phyloP scores from a whole-genome alignment of 2,329 filamentous ascomycete species.

The Diaporthe sp. region DNA sequence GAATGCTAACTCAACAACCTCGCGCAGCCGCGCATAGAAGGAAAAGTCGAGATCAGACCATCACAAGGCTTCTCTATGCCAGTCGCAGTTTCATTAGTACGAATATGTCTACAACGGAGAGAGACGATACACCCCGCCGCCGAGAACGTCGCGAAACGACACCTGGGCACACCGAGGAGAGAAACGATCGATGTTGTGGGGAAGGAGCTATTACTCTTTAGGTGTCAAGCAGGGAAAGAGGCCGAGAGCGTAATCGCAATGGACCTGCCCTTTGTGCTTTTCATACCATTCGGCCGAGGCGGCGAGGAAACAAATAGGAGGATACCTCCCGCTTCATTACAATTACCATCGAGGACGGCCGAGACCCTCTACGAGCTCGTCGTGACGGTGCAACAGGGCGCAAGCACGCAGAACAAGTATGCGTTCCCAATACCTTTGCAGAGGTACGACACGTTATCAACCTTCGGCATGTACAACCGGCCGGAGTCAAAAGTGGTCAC shows the following conservation, averaged over 20 bases:
- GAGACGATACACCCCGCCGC: constrained; percentile 98
- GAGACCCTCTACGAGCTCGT: constrained; percentile 98
- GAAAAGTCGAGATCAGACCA: constrained; percentile 96
- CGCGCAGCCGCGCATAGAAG: constrained; percentile 91
- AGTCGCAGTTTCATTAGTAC: constrained; percentile 91
- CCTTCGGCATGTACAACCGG: constrained; percentile 99
- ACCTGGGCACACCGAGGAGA: constrained; percentile 89
- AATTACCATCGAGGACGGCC: constrained; percentile 91
- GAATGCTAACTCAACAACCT: constrained; percentile 39
- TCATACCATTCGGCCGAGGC: constrained; percentile 94
- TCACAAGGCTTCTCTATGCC: constrained; percentile 88
- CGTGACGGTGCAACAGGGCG: constrained; percentile 93
- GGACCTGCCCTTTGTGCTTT: constrained; percentile 97
- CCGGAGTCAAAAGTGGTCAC: constrained; percentile 90
- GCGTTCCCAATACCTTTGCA: constrained; percentile 91
- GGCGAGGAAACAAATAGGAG: constrained; percentile 91
- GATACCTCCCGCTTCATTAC: constrained; percentile 92
- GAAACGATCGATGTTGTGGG: constrained; percentile 94
- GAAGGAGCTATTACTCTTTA: constrained; percentile 93
- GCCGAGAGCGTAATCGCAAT: constrained; percentile 92
- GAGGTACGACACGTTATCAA: constrained; percentile 95
- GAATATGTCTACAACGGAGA: constrained; percentile 91
- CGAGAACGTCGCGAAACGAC: constrained; percentile 93
- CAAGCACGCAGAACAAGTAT: constrained; percentile 89
- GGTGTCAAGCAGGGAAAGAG: constrained; percentile 86